Base-by-base conservation (phyloP, 768 basidiomycete species). In the Psilocybe subaeruginosa region DNA sequence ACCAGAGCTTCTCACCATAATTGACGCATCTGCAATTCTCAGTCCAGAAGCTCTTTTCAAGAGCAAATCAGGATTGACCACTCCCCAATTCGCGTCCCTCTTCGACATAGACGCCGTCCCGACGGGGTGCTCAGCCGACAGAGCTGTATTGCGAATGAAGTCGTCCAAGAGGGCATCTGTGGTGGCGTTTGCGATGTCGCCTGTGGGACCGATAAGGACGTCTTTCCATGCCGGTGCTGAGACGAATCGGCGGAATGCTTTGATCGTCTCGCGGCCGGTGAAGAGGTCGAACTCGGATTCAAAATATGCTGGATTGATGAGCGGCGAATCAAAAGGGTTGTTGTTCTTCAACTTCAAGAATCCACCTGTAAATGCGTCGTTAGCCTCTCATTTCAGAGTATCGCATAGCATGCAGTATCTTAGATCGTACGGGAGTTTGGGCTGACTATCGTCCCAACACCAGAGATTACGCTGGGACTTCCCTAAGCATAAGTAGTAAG, bases 231-330 rank as follows among this genome's bases (percentile, higher is more conserved):
- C 49, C 4, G 65, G 54, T 6, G 70, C 70, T 2, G 64, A 37
- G 5, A 68, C 51, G 58, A 77, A 74, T 2, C 61, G 62, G 17
- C 62, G 55, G 0, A 63, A 59, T 14, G 60, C 56, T 53, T 65
- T 66, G 29, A 73, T 59, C 4, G 70, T 64, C 54, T 71, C 68
- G 1, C 69, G 62, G 35, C 73, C 41, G 7, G 67, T 66, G 11
- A 61, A 55, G n/a, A 70, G 55, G 57, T 76, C 76, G 39, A 71
- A 68, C 0, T 62, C 60, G 30, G 64, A 64, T 35, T 35, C 66
- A 23, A 81, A 75, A 70, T 82, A 77, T 41, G 76, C 77, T 1
- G 82, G 80, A 64, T 86, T 75, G 68, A 86, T 83, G 11, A 72
- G 47, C 0, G 85, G 83, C 23, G 70, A 48, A 41, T 72, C 73